Conservation (phyloP, 129 eudicot genomes). For the Lactuca saligna region DNA sequence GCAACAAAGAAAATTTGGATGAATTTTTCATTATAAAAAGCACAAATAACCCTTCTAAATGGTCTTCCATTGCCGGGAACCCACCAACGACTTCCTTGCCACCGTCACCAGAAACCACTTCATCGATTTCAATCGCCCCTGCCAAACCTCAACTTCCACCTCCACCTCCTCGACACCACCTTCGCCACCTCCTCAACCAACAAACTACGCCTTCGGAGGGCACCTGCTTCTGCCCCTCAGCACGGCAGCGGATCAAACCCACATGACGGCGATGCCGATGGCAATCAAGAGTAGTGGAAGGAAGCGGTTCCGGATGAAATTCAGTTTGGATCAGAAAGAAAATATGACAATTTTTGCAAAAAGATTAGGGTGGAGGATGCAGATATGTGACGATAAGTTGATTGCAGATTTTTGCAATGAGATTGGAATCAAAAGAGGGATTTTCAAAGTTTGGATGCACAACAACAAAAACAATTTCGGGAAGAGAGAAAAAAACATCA, state of each 20-base stretch:
- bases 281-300: slow-evolving; percentile 43
- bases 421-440: slow-evolving; percentile 57
- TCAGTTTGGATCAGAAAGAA: slow-evolving; percentile 73
- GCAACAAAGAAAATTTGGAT: no score
- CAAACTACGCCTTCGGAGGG: slow-evolving; percentile 29
- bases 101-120: slow-evolving; percentile 41
- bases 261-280: slow-evolving; percentile 42
- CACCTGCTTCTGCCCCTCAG: slow-evolving; percentile 41
- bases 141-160: slow-evolving; percentile 27
- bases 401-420: slow-evolving; percentile 61
- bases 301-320: slow-evolving; percentile 73
- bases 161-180: slow-evolving; percentile 48
- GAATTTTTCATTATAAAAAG: no score
- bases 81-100: slow-evolving; percentile 30
- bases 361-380: slow-evolving; percentile 77
- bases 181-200: slow-evolving; percentile 58
- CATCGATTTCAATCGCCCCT: slow-evolving; percentile 44
- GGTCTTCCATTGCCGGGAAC: slow-evolving; percentile 84
- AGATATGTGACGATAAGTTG: slow-evolving; percentile 47
- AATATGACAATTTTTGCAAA: slow-evolving; percentile 63
- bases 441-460: slow-evolving; percentile 92
- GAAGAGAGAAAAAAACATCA: slow-evolving; percentile 31
- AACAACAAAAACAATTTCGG: slow-evolving; percentile 69
- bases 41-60: no score
- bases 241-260: slow-evolving; percentile 39